These are phyloP conservation scores for Casuarina glauca DNA, from an alignment of 306 rosid species.

Conservation along the genomic window DNA sequence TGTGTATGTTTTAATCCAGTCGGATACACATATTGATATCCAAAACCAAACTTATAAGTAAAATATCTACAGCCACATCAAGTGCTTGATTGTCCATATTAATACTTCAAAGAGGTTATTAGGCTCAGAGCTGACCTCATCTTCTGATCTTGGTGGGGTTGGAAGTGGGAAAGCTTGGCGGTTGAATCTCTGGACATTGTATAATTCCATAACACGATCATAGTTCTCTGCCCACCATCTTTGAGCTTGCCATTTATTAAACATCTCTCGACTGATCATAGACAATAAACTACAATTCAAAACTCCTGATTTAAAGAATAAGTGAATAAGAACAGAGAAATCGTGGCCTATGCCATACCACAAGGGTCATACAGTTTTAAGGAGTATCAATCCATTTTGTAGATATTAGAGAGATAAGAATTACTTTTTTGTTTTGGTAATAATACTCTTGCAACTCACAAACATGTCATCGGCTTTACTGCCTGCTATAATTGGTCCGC, in stretches of 20 bases:
- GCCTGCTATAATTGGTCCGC: conserved; percentile 20
- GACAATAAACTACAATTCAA: conserved; percentile 29
- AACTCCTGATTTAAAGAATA: conserved; percentile 6
- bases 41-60: neutral
- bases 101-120: conserved; percentile 7
- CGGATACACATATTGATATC: neutral
- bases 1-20: neutral
- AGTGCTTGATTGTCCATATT: neutral
- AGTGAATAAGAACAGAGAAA: conserved; percentile 14
- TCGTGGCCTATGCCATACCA: neutral
- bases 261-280: conserved; percentile 49
- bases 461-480: neutral
- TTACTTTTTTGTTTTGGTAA: conserved; percentile 5
- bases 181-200: conserved; percentile 55
- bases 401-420: neutral
- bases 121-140: conserved; percentile 45
- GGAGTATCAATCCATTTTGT: neutral
- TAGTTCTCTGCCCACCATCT: conserved; percentile 64
- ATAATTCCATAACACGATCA: conserved; percentile 56
- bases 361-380: neutral
- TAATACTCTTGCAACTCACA: neutral
- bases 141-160: conserved; percentile 57
- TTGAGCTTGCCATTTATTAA: conserved; percentile 60
- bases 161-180: conserved; percentile 57
- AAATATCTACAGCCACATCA: conserved; percentile 4